Evolutionary conservation across 2,329 filamentous ascomycete genomes (phyloP).

Genomic region (Aspergillus fijiensis): DNA sequence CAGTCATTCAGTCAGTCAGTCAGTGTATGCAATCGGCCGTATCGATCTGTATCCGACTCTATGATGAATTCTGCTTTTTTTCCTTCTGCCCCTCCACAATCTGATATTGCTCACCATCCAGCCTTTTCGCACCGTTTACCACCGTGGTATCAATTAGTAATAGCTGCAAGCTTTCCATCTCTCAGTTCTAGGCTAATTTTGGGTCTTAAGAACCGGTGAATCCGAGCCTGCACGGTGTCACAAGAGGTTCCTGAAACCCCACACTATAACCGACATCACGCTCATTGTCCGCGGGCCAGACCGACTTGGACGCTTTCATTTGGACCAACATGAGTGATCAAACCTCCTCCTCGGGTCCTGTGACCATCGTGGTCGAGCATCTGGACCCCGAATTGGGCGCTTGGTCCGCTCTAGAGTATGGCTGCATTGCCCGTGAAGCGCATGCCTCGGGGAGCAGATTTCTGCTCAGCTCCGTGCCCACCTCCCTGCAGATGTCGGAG

Average conservation of each 20-base stretch:
- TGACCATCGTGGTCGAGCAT: conserved; percentile 93
- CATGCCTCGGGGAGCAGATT: conserved; percentile 66
- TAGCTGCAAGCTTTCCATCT: background rate
- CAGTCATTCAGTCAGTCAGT: background rate
- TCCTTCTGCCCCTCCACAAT: background rate
- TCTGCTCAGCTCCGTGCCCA: conserved; percentile 76
- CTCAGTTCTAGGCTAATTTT: background rate
- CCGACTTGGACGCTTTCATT: background rate
- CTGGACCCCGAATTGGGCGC: conserved; percentile 89
- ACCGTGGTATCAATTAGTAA: background rate
- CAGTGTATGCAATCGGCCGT: background rate
- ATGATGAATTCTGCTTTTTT: background rate
- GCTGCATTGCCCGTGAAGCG: conserved; percentile 80
- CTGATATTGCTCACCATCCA: background rate
- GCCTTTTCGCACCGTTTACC: background rate
- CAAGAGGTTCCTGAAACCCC: conserved; percentile 5
- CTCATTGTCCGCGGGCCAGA: conserved; percentile 2
- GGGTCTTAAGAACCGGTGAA: background rate
- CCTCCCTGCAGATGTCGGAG: conserved; percentile 59
- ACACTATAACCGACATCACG: background rate
- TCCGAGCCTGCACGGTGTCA: background rate
- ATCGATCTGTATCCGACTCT: background rate
- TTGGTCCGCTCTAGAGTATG: conserved; percentile 94
- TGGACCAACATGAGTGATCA: conserved; percentile 26
- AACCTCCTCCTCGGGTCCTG: conserved; percentile 38